A percentile compares a stretch with the other conserved stretches of the same genome.
Conservation (phyloP, 2,329 filamentous ascomycete genomes). For the Aspergillus bombycis region DNA sequence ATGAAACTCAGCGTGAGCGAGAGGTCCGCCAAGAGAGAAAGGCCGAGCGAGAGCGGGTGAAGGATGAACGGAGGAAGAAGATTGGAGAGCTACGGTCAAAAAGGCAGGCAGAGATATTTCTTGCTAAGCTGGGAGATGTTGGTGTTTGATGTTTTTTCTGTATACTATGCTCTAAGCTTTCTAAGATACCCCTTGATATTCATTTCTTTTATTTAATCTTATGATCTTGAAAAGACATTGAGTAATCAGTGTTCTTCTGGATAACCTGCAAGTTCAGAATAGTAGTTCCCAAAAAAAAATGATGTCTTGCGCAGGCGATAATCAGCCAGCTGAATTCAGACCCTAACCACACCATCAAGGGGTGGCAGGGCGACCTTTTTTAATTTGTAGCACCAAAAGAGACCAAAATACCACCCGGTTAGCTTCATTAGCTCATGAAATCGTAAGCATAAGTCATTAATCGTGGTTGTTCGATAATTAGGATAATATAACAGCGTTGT, state of each 20-base stretch:
- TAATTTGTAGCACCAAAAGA: neutral
- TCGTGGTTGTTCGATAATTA: constrained; percentile 9
- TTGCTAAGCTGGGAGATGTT: constrained; percentile 58
- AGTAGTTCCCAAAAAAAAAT: neutral
- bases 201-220: neutral
- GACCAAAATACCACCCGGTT: neutral
- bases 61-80: constrained; percentile 60
- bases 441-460: constrained; percentile 11
- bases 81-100: constrained; percentile 60
- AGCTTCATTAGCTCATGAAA: constrained; percentile 5
- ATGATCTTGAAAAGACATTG: neutral
- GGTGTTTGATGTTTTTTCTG: constrained; percentile 17
- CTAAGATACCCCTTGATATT: constrained; percentile 15
- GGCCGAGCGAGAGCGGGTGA: constrained; percentile 61
- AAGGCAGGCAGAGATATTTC: constrained; percentile 72
- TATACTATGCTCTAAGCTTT: constrained; percentile 10
- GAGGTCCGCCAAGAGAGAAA: constrained; percentile 59
- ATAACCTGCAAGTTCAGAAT: neutral
- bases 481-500: constrained; percentile 2
- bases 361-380: neutral
- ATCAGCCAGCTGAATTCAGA: neutral
- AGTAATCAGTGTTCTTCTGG: neutral
- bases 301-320: neutral
- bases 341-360: neutral
- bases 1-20: constrained; percentile 68